Evolutionary conservation across 2,329 filamentous ascomycete genomes (phyloP).

Genomic region (Xylariaceae sp.): DNA sequence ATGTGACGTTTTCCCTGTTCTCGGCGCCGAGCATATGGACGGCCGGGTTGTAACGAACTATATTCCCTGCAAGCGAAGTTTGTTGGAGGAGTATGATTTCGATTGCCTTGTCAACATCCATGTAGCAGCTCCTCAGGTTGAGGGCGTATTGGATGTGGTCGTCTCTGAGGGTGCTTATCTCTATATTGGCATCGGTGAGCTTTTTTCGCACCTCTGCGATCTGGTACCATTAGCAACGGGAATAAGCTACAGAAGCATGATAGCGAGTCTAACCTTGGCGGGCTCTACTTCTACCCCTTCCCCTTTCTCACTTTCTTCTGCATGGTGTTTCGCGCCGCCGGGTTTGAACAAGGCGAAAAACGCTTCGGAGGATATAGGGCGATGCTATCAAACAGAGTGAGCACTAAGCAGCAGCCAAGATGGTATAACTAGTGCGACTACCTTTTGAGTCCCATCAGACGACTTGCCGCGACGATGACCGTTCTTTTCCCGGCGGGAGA

Average conservation of each 20-base stretch:
- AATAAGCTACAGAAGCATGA: neutral
- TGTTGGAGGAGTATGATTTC: slow-evolving; percentile 76
- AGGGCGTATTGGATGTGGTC: slow-evolving; percentile 58
- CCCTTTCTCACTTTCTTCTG: slow-evolving; percentile 41
- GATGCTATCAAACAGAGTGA: slow-evolving; percentile 37
- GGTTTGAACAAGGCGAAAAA: slow-evolving; percentile 65
- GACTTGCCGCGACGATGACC: slow-evolving; percentile 56
- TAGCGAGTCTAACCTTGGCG: slow-evolving; percentile 34
- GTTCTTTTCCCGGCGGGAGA: slow-evolving; percentile 68
- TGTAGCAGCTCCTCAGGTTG: slow-evolving; percentile 62
- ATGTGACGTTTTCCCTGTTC: slow-evolving; percentile 85
- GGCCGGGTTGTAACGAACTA: slow-evolving; percentile 70
- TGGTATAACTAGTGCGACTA: slow-evolving; percentile 24
- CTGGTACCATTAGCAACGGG: slow-evolving; percentile 22
- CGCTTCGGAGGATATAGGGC: slow-evolving; percentile 53
- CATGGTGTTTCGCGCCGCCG: slow-evolving; percentile 54
- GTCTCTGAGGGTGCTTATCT: slow-evolving; percentile 40
- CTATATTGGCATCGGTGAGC: slow-evolving; percentile 41
- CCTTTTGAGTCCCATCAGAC: slow-evolving; percentile 53
- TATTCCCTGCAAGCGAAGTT: slow-evolving; percentile 75
- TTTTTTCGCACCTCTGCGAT: slow-evolving; percentile 34
- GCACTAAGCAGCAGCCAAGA: neutral
- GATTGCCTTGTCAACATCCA: slow-evolving; percentile 71
- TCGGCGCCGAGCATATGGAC: slow-evolving; percentile 78
- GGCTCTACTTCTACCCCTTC: slow-evolving; percentile 41